Conservation (phyloP, 495 filamentous ascomycete species). For the Pseudomonodictys pantanalensis region DNA sequence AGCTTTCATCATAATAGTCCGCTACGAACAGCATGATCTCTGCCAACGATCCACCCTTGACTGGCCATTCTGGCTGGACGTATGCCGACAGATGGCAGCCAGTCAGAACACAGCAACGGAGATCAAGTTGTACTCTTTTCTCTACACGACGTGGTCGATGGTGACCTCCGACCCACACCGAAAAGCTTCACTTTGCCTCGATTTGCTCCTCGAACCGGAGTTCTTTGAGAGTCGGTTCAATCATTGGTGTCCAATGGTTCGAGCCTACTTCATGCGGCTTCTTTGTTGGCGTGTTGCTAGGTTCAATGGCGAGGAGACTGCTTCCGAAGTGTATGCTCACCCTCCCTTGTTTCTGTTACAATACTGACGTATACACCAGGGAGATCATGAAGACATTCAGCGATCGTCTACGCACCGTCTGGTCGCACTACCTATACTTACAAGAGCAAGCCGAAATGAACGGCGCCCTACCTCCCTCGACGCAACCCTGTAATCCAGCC, state of each 20-base stretch:
- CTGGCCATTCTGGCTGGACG: conserved; percentile 88
- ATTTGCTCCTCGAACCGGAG: conserved; percentile 75
- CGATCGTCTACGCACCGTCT: conserved; percentile 67
- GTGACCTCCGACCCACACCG: conserved; percentile 64
- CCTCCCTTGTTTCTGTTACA: background rate
- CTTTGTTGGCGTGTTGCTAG: conserved; percentile 89
- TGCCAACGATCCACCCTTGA: conserved; percentile 53
- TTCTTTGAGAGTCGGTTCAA: conserved; percentile 84
- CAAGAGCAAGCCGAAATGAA: conserved; percentile 60
- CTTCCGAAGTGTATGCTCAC: conserved; percentile 65
- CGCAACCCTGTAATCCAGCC: conserved; percentile 79
- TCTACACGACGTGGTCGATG: conserved; percentile 78
- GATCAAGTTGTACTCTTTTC: conserved; percentile 79
- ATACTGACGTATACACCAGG: conserved; percentile 28
- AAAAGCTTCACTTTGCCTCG: conserved; percentile 69
- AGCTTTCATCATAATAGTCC: conserved; percentile 57
- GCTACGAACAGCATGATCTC: conserved; percentile 52
- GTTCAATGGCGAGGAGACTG: conserved; percentile 64
- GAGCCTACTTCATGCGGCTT: conserved; percentile 91
- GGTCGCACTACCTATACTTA: conserved; percentile 75
- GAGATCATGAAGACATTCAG: conserved; percentile 70
- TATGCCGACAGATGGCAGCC: conserved; percentile 76
- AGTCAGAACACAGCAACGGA: conserved; percentile 95
- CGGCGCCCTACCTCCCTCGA: conserved; percentile 61
- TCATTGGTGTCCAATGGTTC: conserved; percentile 98